Evolutionary conservation across 2,329 filamentous ascomycete species (phyloP).

Genomic region (Helotiales sp.): DNA sequence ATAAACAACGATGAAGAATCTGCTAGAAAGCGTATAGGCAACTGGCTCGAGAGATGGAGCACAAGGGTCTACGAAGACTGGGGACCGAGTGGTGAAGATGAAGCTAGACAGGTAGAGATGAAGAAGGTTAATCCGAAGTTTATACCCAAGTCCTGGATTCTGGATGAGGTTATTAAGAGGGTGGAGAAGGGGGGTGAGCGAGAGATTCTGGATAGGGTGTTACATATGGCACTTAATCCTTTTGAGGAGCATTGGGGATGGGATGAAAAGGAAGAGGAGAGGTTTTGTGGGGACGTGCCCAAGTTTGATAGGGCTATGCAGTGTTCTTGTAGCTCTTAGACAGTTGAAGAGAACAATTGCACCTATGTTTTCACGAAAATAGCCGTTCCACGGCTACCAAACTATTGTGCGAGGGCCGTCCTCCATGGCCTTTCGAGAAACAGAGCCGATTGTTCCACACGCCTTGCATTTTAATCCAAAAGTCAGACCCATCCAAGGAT

Average conservation of each 20-base stretch:
- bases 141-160: slow-evolving; percentile 83
- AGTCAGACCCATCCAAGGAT: too few species aligned
- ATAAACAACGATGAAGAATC: slow-evolving; percentile 59
- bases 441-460: too few species aligned
- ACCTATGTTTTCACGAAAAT: too few species aligned
- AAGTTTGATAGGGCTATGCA: slow-evolving; percentile 77
- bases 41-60: slow-evolving; percentile 83
- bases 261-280: slow-evolving; percentile 73
- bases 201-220: slow-evolving; percentile 72
- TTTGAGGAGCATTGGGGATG: slow-evolving; percentile 77
- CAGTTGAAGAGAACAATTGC: too few species aligned
- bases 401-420: too few species aligned
- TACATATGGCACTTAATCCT: slow-evolving; percentile 81
- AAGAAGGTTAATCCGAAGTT: slow-evolving; percentile 91
- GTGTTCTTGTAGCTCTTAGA: slow-evolving; percentile 88
- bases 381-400: too few species aligned
- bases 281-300: slow-evolving; percentile 86
- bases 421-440: too few species aligned
- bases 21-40: slow-evolving; percentile 65
- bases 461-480: too few species aligned
- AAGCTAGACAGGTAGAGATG: slow-evolving; percentile 71
- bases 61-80: slow-evolving; percentile 74
- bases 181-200: slow-evolving; percentile 84
- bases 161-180: slow-evolving; percentile 88
- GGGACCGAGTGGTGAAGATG: slow-evolving; percentile 58